Evolutionary conservation across 1,139 yeast species (phyloP).

Genomic region (Yamadazyma taylorii): DNA sequence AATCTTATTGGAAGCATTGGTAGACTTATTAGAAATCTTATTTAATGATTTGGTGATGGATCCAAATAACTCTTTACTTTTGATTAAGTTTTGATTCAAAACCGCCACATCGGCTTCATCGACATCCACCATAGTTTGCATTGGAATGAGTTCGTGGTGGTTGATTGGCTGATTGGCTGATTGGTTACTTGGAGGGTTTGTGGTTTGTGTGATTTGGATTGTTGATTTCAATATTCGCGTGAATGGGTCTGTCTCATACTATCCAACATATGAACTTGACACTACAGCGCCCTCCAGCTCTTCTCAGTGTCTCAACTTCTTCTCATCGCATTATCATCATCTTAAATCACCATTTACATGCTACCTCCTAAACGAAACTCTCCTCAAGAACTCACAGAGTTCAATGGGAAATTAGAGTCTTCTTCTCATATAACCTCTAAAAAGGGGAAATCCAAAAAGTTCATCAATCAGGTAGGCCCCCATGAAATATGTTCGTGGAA

Average conservation of each 20-base stretch:
- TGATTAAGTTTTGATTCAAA: constrained; percentile 67
- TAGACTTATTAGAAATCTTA: constrained; percentile 56
- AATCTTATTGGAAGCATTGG: constrained; percentile 62
- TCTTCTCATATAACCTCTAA: constrained; percentile 18
- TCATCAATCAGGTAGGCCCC: constrained; percentile 18
- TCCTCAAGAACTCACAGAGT: constrained; percentile 12
- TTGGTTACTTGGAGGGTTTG: too few species aligned
- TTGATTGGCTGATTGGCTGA: too few species aligned
- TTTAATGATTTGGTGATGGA: constrained; percentile 57
- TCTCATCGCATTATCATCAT: too few species aligned
- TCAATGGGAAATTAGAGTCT: constrained; percentile 17
- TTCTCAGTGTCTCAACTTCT: too few species aligned
- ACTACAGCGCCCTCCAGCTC: too few species aligned
- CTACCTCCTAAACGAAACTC: constrained; percentile 13
- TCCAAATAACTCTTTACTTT: constrained; percentile 56
- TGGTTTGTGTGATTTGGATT: too few species aligned
- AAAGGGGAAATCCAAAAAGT: constrained; percentile 24
- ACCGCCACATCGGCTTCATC: constrained; percentile 88
- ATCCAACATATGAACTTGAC: too few species aligned
- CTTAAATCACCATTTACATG: too few species aligned
- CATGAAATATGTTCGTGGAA: constrained; percentile 56
- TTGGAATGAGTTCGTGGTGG: too few species aligned
- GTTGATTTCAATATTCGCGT: too few species aligned
- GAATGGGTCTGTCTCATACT: too few species aligned
- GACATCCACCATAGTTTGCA: constrained; percentile 53